Percentiles rank a stretch among this genome's conserved stretches.
phyloP scores from a whole-genome alignment of 768 basidiomycete genomes.

The Tulasnella sp. region DNA sequence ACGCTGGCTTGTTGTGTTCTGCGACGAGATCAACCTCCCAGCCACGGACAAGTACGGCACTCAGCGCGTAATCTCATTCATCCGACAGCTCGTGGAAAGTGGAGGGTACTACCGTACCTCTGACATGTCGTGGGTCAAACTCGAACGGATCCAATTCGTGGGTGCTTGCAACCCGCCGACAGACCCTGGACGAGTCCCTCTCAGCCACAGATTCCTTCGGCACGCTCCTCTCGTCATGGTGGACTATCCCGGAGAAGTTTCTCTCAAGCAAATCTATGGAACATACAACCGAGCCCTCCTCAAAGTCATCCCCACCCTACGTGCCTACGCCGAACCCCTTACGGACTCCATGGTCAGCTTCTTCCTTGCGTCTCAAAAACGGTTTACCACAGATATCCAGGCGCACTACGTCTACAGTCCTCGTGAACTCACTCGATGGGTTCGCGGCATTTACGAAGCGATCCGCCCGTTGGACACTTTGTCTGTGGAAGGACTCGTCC shows the following conservation, averaged over 20 bases:
- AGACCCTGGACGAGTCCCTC: constrained; percentile 98
- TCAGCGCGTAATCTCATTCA: constrained; percentile 97
- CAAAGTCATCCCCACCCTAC: constrained; percentile 92
- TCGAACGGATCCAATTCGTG: constrained; percentile 99
- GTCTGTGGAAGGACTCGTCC: constrained; percentile 90
- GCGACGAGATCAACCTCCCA: constrained; percentile 98
- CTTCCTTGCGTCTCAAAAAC: constrained; percentile 90
- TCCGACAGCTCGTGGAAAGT: constrained; percentile 93
- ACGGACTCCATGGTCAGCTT: constrained; percentile 98
- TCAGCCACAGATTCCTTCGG: constrained; percentile 95
- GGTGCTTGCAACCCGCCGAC: constrained; percentile 99
- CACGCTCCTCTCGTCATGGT: constrained; percentile 99
- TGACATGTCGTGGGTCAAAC: constrained; percentile 96
- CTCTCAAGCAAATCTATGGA: constrained; percentile 97
- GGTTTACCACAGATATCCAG: constrained; percentile 95
- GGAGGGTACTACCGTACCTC: constrained; percentile 93
- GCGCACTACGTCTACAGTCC: constrained; percentile 99
- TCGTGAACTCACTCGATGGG: constrained; percentile 97
- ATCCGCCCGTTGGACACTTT: constrained; percentile 92
- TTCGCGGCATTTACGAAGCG: constrained; percentile 95
- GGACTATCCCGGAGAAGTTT: constrained; percentile 96
- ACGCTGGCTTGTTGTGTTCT: constrained; percentile 99
- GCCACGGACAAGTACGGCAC: constrained; percentile 98
- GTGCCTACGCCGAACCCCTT: constrained; percentile 90
- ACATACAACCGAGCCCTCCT: constrained; percentile 96